These are phyloP conservation scores for Apiospora arundinis DNA, from an alignment of 2,329 filamentous ascomycete genomes.

Conservation along the genomic window DNA sequence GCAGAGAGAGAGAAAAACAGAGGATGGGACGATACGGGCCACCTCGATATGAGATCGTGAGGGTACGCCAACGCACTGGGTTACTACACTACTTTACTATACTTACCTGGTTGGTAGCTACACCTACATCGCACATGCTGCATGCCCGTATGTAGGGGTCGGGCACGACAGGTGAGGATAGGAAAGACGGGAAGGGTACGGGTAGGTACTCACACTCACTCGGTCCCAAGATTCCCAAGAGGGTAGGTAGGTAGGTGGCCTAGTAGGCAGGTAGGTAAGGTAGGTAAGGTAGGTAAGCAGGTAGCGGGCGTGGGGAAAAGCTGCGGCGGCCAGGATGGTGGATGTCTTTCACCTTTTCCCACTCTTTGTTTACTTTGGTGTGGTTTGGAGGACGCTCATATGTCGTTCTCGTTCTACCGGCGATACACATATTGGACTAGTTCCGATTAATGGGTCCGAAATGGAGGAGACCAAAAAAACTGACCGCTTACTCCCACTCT, in stretches of 20 bases:
- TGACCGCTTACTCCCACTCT: conserved; percentile 1
- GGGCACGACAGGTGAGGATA: not conserved
- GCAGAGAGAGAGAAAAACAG: not conserved
- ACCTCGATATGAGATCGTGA: conserved; percentile 3
- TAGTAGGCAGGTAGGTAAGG: not conserved
- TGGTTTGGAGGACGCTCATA: not conserved
- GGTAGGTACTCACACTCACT: not conserved
- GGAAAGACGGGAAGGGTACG: not conserved
- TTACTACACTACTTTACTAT: not conserved
- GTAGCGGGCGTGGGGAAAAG: conserved; percentile 2
- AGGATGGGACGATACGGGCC: not conserved
- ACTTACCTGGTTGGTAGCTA: not conserved
- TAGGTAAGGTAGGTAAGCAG: not conserved
- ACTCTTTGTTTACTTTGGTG: not conserved
- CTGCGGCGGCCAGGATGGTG: not conserved
- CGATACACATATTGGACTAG: conserved; percentile 15
- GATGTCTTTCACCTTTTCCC: conserved; percentile 14
- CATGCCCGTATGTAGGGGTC: not conserved
- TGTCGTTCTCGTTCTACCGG: not conserved
- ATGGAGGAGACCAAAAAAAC: conserved; percentile 9
- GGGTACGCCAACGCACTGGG: not conserved
- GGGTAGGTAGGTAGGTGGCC: not conserved
- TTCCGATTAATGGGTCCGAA: conserved; percentile 6
- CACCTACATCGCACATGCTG: not conserved
- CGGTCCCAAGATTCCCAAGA: too few relatives aligned